Conservation (phyloP, 345 rosid species). For the Erucastrum elatum region DNA sequence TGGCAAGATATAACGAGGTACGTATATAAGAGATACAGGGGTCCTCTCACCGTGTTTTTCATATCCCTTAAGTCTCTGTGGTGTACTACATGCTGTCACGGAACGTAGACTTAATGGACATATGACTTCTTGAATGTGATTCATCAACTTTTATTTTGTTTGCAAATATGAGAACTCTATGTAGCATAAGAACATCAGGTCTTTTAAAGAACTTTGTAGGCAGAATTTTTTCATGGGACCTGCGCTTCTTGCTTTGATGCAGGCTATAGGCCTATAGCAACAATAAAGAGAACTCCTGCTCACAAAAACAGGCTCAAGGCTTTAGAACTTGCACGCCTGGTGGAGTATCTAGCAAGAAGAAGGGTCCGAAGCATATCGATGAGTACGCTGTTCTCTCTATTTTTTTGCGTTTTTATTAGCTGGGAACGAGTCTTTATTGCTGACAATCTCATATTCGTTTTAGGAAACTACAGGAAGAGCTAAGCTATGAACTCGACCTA, state of each 20-base stretch:
- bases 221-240: too few relatives aligned
- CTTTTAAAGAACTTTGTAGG: too few relatives aligned
- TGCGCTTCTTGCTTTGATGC: constrained; percentile 7
- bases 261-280: constrained; percentile 92
- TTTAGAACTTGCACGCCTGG: constrained; percentile 85
- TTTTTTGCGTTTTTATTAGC: background rate
- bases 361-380: constrained; percentile 72
- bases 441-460: background rate
- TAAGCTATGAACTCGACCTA: constrained; percentile 85
- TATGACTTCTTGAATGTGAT: too few relatives aligned
- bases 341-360: constrained; percentile 74
- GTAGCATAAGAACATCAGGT: too few relatives aligned
- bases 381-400: constrained; percentile 44
- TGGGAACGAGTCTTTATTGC: background rate
- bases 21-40: too few relatives aligned
- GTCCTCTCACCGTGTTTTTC: too few relatives aligned
- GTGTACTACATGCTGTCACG: too few relatives aligned
- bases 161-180: too few relatives aligned
- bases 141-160: too few relatives aligned
- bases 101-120: too few relatives aligned
- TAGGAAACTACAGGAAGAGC: constrained; percentile 87
- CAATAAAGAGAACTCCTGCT: constrained; percentile 90
- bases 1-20: too few relatives aligned
- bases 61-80: too few relatives aligned
- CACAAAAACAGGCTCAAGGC: constrained; percentile 86